These are phyloP conservation scores for Beauveria rudraprayagi DNA, from an alignment of 2,329 filamentous ascomycete species.

Conservation along the genomic window DNA sequence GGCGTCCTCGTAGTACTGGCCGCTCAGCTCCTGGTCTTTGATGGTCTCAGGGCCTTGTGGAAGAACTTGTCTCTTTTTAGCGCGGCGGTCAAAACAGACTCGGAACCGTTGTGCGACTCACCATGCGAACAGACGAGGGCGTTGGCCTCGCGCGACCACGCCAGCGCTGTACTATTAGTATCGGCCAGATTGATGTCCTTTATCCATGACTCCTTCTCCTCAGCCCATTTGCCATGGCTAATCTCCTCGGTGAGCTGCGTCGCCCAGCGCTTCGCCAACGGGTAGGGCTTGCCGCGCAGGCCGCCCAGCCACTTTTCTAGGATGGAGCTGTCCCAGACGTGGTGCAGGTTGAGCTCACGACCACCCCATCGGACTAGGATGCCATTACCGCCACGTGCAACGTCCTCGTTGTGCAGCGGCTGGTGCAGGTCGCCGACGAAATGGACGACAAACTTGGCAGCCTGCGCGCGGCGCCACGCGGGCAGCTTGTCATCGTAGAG, in stretches of 20 bases:
- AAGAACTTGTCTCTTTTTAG: slow-evolving; percentile 40
- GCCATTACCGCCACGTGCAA: slow-evolving; percentile 58
- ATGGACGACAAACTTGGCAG: slow-evolving; percentile 59
- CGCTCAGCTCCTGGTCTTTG: slow-evolving; percentile 50
- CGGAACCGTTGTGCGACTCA: slow-evolving; percentile 24
- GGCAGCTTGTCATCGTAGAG: slow-evolving; percentile 39
- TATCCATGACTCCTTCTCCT: slow-evolving; percentile 45
- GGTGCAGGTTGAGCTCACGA: slow-evolving; percentile 55
- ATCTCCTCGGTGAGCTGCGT: slow-evolving; percentile 47
- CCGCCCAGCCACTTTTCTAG: slow-evolving; percentile 56
- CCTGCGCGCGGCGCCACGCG: slow-evolving; percentile 43
- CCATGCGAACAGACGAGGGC: slow-evolving; percentile 53
- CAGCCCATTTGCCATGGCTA: slow-evolving; percentile 44
- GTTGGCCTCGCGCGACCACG: slow-evolving; percentile 58
- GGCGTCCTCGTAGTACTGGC: slow-evolving; percentile 55
- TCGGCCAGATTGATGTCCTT: slow-evolving; percentile 47
- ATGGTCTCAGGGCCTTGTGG: slow-evolving; percentile 53
- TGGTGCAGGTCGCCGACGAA: slow-evolving; percentile 66
- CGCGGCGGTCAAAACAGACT: not conserved
- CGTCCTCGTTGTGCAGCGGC: slow-evolving; percentile 58
- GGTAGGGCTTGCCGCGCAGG: slow-evolving; percentile 39
- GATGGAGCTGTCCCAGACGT: slow-evolving; percentile 67
- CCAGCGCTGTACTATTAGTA: slow-evolving; percentile 46
- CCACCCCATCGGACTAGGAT: slow-evolving; percentile 57
- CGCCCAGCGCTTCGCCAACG: slow-evolving; percentile 48